Base-by-base conservation (phyloP, 2,329 filamentous ascomycete species). In the Aspergillus novoparasiticus region DNA sequence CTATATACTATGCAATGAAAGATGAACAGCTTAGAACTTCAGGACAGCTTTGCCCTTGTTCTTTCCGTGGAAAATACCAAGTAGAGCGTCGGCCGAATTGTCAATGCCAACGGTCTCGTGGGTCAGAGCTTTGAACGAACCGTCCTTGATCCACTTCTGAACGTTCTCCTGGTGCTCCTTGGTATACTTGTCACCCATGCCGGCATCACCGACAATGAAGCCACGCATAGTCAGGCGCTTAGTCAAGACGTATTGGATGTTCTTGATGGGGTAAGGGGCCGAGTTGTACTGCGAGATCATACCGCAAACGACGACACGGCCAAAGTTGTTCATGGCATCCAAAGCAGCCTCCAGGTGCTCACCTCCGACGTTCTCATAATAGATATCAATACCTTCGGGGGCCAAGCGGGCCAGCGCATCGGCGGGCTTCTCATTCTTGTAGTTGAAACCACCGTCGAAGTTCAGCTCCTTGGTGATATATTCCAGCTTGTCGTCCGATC, bases 41-140 rank as follows among this genome's bases (percentile, higher is more conserved):
- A 95, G 73, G 26, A 95, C 86, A 19, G 92, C 90, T 86, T 96
- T 96, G 69, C 93, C 93, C 79, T 93, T 91, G 82, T 96, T 96
- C 78, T 90, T 85, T 55, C 93, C 93, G 72, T 86, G 76, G 60
- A 95, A 83, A 82, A 96, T 88, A 14, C 88, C 90, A 14, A 94
- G 78, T 64, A 96, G 83, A 0, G 90, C 93, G 61, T 93, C 86
- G 6, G 87, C 81, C 1, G 89, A 89, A 65, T 91, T 88, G 65
- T 96, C 93, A 64, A 96, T 93, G 23, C 92, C 92, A 59, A 89
- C 83, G 0, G 89, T 93, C 62, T 91, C 81, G 70, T 85, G 81
- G 65, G 90, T 82, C 79, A 89, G 88, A 57, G 87, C 85, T 82
- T 91, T 91, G 82, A 96, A 86, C 6, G 84, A 87, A 14, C 90